Base-by-base conservation (phyloP, 2,329 filamentous ascomycete species). In the Passalora sequoiae region DNA sequence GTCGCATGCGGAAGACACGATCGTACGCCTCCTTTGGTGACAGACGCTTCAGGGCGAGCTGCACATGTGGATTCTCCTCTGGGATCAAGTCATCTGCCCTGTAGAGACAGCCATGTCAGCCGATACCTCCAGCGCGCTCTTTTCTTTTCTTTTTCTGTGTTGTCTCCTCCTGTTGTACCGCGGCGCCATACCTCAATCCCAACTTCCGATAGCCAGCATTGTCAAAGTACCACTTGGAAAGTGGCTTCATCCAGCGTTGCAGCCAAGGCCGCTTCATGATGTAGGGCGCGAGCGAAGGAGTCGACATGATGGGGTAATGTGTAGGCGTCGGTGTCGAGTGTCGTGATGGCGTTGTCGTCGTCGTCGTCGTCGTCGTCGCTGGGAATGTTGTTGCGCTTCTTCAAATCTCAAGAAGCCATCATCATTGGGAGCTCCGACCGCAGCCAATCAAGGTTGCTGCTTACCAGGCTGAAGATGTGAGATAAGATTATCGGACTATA, bases 1-100 rank as follows among this genome's bases (percentile, higher is more conserved):
- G 83, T 74, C 92, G 87, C 70, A 98, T 81, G 65, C 92, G 89
- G 83, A 89, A 98, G 68, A 97, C 81, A 68, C 92, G 91, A 75
- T 98, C 92, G 74, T 97, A 97, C 62, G 83, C 78, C 67, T 92
- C 87, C 76, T 94, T 87, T 62, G 87, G 78, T 46, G 86, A 80
- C 51, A 98, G 85, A 67, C 92, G 88, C 78, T 86, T 86, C 64
- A 98, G 79, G 53, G 92, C 92, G 60, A 83, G 78, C 70, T 92
- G 84, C 62, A 95, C 88, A 46, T 76, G 72, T 61, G 92, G 86
- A 75, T 78, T 84, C 75, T 98, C 92, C 72, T 98, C 92, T 66
- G 86, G 81, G 67, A 96, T 86, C 67, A 98, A 73, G 68, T 98
- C 92, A 71, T 98, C 92, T 77, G 83, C 82, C 71, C 92, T 97